Evolutionary conservation across 768 basidiomycete species (phyloP), one percentile per base, ranked within the genome.

Genomic region (Gymnopilus dilepis): DNA sequence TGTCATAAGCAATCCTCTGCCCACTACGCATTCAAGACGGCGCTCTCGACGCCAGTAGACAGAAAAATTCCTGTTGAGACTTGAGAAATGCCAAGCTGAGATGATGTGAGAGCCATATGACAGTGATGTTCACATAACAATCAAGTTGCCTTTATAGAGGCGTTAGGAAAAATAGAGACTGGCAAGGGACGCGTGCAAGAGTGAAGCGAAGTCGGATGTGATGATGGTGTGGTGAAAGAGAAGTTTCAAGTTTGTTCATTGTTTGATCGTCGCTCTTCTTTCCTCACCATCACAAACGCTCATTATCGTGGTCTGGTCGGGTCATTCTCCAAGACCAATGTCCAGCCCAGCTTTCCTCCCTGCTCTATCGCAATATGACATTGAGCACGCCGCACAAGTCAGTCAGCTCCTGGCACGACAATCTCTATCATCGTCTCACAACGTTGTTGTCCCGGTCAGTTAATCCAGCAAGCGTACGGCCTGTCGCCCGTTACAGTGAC

Each of bases 391-490:
- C 26, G 80, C 80, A 58, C 82, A 86, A 80, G 88, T 88, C 74
- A 73, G 80, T 78, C 66, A 67, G 60, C 69, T 54, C 61, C 58
- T 65, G 67, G 59, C 66, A 70, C 57, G 66, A 61, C 69, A 58
- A 55, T 56, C 59, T 69, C 45, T 53, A 37, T 58, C 66, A 56
- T 66, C 66, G 59, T 67, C 67, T 72, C 58, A 70, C 65, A 15
- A 38, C 56, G 34, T 62, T 61, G 26, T 50, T 61, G 34, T 60
- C 54, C 54, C 33, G 61, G 50, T 45, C 69, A 92, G 90, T 77
- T 91, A 63, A 90, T 92, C 64, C 85, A 85, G 62, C 84, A 86
- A 69, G 87, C 87, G 7, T 90, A 90, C 63, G 77, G 84, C 22
- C 84, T 86, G 9, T 70, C 78, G 17, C 77, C 81, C 19, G 72